These are phyloP conservation scores for Isabelozyma heimii DNA, from an alignment of 805 yeast species.

Conservation along the genomic window DNA sequence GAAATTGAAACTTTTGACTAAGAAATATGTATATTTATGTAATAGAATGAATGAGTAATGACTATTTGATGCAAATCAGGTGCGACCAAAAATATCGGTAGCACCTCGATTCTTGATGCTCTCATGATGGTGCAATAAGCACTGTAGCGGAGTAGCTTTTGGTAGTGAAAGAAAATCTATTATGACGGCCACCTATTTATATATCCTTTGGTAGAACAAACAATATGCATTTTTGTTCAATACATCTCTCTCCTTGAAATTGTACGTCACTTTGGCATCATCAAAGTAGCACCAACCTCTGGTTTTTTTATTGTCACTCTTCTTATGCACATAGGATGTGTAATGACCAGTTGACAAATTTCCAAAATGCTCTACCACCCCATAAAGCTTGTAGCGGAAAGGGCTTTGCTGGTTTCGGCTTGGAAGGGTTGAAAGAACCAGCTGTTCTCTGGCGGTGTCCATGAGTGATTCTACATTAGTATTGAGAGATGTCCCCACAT, in stretches of 20 bases:
- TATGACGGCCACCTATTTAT: background rate
- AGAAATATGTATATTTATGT: background rate
- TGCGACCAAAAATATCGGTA: no score
- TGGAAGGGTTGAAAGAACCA: conserved; percentile 51
- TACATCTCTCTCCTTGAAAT: conserved; percentile 50
- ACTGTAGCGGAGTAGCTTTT: no score
- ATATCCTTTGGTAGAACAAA: conserved; percentile 62
- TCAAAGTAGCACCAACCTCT: conserved; percentile 82
- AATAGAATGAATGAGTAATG: background rate
- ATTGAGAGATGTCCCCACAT: conserved; percentile 27
- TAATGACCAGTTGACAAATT: conserved; percentile 85
- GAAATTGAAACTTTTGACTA: background rate
- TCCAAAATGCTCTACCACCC: conserved; percentile 84
- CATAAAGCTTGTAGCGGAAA: conserved; percentile 71
- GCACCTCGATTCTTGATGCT: no score
- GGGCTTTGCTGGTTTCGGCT: conserved; percentile 75
- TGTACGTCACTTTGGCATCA: conserved; percentile 64
- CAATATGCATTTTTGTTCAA: conserved; percentile 79
- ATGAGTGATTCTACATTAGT: conserved; percentile 14
- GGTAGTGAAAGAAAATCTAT: no score
- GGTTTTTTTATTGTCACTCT: conserved; percentile 35
- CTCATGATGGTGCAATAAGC: no score
- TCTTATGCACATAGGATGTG: conserved; percentile 72
- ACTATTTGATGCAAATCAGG: background rate
- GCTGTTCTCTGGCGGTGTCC: conserved; percentile 40